Percentiles rank a stretch among this genome's conserved stretches.
phyloP scores from a whole-genome alignment of 2,329 filamentous ascomycete species.

The Fusarium floridanum region DNA sequence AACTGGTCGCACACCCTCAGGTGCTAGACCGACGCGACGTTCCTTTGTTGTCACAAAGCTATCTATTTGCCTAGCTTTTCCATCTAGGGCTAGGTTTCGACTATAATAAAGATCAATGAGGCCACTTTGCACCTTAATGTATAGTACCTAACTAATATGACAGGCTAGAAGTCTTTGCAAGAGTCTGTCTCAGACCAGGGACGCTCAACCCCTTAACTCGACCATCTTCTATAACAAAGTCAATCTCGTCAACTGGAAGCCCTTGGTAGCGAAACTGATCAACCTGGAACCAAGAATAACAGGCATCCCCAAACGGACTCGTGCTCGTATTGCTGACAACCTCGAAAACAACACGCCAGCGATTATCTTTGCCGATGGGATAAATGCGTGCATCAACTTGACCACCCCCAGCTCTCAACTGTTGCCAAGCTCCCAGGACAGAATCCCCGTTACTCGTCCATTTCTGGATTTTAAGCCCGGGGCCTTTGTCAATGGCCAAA shows the following conservation, averaged over 20 bases:
- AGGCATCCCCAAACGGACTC: background rate
- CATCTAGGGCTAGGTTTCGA: background rate
- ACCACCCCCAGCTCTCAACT: background rate
- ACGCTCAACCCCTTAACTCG: background rate
- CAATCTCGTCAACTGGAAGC: background rate
- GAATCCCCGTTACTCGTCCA: background rate
- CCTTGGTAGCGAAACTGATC: background rate
- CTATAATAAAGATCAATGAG: background rate
- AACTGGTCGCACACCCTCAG: background rate
- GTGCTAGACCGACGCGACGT: background rate
- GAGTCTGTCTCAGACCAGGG: background rate
- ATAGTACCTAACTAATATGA: background rate
- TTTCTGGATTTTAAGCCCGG: background rate
- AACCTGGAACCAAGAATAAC: background rate
- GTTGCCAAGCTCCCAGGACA: background rate
- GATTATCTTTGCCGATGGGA: background rate
- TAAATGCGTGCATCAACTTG: background rate
- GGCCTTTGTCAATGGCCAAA: background rate
- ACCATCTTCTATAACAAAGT: background rate
- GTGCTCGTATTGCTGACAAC: background rate
- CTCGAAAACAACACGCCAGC: background rate
- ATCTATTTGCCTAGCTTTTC: background rate
- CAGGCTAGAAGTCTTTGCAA: background rate
- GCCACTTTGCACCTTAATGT: background rate
- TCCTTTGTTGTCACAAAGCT: background rate